Base-by-base conservation (phyloP, 2,329 filamentous ascomycete genomes). In the Sarocladiaceae sp. region DNA sequence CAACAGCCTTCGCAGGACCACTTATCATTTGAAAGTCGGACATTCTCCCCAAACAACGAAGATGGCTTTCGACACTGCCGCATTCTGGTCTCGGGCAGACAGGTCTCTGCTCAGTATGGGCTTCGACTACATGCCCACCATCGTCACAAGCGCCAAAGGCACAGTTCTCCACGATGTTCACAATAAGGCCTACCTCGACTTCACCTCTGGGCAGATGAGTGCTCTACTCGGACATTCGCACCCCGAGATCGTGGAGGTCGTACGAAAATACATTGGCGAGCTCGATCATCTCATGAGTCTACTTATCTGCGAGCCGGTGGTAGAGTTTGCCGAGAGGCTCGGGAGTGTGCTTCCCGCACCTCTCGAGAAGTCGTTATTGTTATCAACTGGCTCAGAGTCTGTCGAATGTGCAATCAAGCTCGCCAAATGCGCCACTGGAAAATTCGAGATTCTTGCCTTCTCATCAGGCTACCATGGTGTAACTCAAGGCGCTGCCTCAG, bases 401-500 rank as follows among this genome's bases (percentile, higher is more conserved):
- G 78, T 70, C 46, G 83, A 86, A 57, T 81, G 80, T 4, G 82
- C 82, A 1, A 83, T 86, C 55, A 79, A 81, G 52, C 73, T 87
- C 58, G 83, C 83, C 3, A 86, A 86, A 62, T 66, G 72, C 26
- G 80, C 78, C 58, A 86, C 82, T 0, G 80, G 81, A 2, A 83
- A 80, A 36, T 86, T 81, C 56, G 83, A n/a, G n/a, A n/a, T n/a
- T n/a, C n/a, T n/a, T n/a, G n/a, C n/a, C n/a, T n/a, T n/a, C n/a
- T n/a, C n/a, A n/a, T n/a, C n/a, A n/a, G n/a, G 86, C 62, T 87
- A 77, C 65, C 82, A 86, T 63, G 83, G 83, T 20, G 67, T 86
- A 54, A 86, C 81, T 0, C 70, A 70, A 4, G 77, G 70, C 3
- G 71, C 82, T 0, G 66, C 72, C 0, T 71, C 72, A 1, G 77